Conservation (phyloP, 129 eudicot species). For the Chrysanthemum makinoi region DNA sequence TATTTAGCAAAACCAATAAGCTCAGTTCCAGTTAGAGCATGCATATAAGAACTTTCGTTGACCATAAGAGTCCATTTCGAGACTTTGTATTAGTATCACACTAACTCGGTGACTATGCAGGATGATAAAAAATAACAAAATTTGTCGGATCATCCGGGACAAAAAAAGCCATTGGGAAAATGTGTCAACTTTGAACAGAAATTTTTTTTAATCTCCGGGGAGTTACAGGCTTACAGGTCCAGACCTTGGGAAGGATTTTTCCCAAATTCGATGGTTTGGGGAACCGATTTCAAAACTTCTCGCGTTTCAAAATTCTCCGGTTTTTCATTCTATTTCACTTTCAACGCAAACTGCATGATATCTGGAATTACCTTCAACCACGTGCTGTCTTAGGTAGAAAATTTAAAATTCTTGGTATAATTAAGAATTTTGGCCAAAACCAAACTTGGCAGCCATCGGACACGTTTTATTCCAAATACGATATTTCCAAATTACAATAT, state of each 20-base stretch:
- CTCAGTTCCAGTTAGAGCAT: constrained; percentile 9
- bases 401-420: background rate
- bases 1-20: background rate
- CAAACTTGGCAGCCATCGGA: background rate
- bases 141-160: too few species aligned
- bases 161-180: background rate
- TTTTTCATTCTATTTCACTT: background rate
- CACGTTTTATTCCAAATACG: too few species aligned
- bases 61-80: background rate
- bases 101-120: background rate
- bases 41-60: background rate
- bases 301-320: background rate
- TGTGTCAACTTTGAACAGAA: background rate
- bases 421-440: background rate
- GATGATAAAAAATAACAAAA: too few species aligned
- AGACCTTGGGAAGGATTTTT: background rate
- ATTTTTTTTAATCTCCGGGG: background rate
- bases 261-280: background rate
- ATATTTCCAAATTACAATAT: background rate
- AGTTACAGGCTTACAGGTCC: background rate
- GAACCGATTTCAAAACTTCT: background rate
- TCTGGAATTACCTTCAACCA: background rate
- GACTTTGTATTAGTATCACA: background rate
- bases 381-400: background rate
- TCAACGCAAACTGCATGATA: too few species aligned